Base-by-base conservation (phyloP, 345 rosid species). In the Erucastrum elatum region DNA sequence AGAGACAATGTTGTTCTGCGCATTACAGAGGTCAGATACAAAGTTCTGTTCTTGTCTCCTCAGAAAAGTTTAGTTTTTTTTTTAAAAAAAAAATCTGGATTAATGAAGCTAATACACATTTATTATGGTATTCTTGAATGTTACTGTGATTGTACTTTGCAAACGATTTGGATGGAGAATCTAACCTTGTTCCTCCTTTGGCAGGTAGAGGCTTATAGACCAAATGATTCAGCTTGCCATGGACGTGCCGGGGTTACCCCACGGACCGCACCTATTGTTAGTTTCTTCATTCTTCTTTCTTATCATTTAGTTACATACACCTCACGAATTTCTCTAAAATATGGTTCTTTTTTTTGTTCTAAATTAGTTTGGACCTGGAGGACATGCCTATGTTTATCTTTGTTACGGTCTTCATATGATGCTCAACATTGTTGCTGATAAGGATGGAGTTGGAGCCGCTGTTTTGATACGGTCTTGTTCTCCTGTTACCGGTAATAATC, bases 401-500 rank as follows among this genome's bases (percentile, higher is more conserved):
- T 95, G 99, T 86, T 95, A 89, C 75, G 99, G 99, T 73, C 87
- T 91, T 17, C 98, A 95, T 74, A 84, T 88, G 58, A 91, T 95
- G 97, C 93, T 95, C 70, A 95, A 95, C 82, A 82, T 91, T 81
- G 94, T 95, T 49, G 99, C 98, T 67, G 99, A 95, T 85, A 87
- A 85, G 80, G 88, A 90, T 77, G 93, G 99, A 64, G 82, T 84
- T 75, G 99, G 99, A 69, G 97, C 99, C 4, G 96, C 92, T 15
- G 99, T 90, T 51, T 77, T 93, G 74, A 88, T 95, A 53, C 90
- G 97, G 4, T 81, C 99, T 58, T 93, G 99, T 68, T 87, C 99
- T 81, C 98, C 98, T 9, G 85, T 91, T 46, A 46, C 77, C 70
- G 99, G 99, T 95, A 87, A 82, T 27, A 71, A n/a, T 37, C 76